Evolutionary conservation across 768 basidiomycete genomes (phyloP), one percentile per base, ranked within the genome.

Genomic region (Lenzites betulinus): DNA sequence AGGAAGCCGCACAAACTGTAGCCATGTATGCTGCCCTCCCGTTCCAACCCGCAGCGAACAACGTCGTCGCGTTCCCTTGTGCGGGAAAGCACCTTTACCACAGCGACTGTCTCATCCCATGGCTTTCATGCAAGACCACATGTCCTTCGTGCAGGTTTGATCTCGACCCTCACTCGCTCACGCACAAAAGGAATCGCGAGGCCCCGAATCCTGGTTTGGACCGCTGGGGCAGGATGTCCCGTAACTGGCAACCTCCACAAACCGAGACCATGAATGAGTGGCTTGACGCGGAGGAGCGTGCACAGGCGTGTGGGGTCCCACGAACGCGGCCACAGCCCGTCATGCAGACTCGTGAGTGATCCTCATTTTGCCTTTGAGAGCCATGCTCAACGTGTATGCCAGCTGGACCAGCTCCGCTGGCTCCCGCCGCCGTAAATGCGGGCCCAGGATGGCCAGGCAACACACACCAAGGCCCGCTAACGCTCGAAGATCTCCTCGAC

Each of bases 71-170:
- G 1, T 82, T 93, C 15, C 90, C 92, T 2, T 93, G 91, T 67
- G 82, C 89, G 2, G 70, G 70, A 11, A 69, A 67, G 57, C 91
- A 93, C 69, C 82, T 91, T 46, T 93, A 92, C 76, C 91, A 93
- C 63, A 81, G 87, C 0, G 76, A 83, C 0, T 93, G 91, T 72
- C 80, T 93, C 30, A 69, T 88, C 6, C 91, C 92, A 0, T 93
- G 91, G 91, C 91, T 93, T 67, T 83, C 89, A 8, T 78, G 87
- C 59, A 88, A 90, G 67, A 92, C 91, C 13, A 92, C 91, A 0
- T 93, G 91, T 64, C 91, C 91, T 0, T 88, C 89, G 0, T 93
- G 91, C 74, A 74, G 91, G 62, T 92, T 92, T 67, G 87, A 93
- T 61, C 82, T 93, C 51, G 91, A 93, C 67, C 91, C 91, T 0